Percentiles rank a stretch among this genome's conserved stretches.
Conservation (phyloP, 192 early-diverging fungal genomes). For the Coemansia sp. region DNA sequence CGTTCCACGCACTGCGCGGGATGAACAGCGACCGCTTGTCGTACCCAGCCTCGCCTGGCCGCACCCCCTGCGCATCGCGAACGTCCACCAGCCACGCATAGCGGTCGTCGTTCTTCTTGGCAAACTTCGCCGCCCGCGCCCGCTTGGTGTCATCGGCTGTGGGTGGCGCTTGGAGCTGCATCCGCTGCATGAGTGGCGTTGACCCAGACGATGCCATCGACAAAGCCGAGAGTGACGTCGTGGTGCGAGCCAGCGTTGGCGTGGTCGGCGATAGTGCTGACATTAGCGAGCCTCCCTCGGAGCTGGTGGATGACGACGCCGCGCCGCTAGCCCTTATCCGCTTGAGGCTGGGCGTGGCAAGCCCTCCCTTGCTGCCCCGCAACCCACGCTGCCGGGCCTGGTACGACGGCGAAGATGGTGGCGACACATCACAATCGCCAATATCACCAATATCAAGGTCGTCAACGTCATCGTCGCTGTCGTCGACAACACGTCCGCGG, state of each 20-base stretch:
- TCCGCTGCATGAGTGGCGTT: conserved; percentile 13
- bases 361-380: background rate
- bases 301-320: conserved; percentile 12
- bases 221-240: conserved; percentile 19
- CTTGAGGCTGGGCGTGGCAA: conserved; percentile 9
- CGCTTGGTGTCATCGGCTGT: conserved; percentile 38
- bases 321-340: conserved; percentile 10
- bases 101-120: conserved; percentile 80
- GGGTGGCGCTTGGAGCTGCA: conserved; percentile 15
- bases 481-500: conserved; percentile 23
- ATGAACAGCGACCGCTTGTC: conserved; percentile 90
- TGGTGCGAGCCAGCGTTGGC: conserved; percentile 11
- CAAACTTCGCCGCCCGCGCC: conserved; percentile 68
- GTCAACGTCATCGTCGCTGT: conserved; percentile 32
- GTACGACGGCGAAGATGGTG: background rate
- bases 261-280: background rate
- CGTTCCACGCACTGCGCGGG: conserved; percentile 74
- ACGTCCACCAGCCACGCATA: conserved; percentile 86
- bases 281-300: conserved; percentile 23
- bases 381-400: background rate
- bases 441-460: conserved; percentile 4
- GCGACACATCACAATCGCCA: background rate
- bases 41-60: conserved; percentile 73
- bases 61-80: conserved; percentile 74
- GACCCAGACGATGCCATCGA: conserved; percentile 20